phyloP scores from a whole-genome alignment of 1,284 basidiomycete genomes.

The Coriolopsis trogii region DNA sequence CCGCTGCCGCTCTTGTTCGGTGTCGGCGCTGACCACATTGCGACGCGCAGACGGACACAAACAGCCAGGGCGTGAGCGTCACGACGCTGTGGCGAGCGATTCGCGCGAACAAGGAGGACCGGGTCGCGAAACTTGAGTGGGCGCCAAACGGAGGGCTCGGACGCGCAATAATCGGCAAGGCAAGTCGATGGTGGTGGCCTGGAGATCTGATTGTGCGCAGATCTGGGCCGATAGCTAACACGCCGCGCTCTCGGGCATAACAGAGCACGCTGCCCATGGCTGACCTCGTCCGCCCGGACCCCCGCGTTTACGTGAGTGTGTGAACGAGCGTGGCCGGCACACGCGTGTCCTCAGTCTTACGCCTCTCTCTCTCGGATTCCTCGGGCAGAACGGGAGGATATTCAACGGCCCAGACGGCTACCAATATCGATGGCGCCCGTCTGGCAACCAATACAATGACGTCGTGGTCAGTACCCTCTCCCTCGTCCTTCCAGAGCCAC shows the following conservation, averaged over 20 bases:
- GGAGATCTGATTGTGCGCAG: conserved; percentile 26
- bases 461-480: conserved; percentile 53
- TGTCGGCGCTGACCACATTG: conserved; percentile 26
- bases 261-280: conserved; percentile 79
- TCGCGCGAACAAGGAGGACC: conserved; percentile 80
- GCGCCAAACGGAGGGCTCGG: conserved; percentile 76
- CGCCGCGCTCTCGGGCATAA: conserved; percentile 17
- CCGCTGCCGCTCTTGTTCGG: conserved; percentile 6
- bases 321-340: conserved; percentile 16
- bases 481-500: conserved; percentile 2
- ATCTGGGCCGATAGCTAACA: conserved; percentile 22
- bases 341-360: conserved; percentile 9
- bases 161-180: conserved; percentile 82
- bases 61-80: conserved; percentile 62
- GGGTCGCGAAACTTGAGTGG: conserved; percentile 86
- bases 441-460: conserved; percentile 53
- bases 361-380: conserved; percentile 11
- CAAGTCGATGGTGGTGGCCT: conserved; percentile 36
- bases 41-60: conserved; percentile 58
- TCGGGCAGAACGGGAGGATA: conserved; percentile 50
- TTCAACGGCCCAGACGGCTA: conserved; percentile 83
- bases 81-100: conserved; percentile 78
- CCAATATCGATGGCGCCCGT: conserved; percentile 76
- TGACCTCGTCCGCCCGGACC: conserved; percentile 72
- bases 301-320: conserved; percentile 39